Base-by-base conservation (phyloP, 176 grass and related monocot genomes). In the Carex littledalei region DNA sequence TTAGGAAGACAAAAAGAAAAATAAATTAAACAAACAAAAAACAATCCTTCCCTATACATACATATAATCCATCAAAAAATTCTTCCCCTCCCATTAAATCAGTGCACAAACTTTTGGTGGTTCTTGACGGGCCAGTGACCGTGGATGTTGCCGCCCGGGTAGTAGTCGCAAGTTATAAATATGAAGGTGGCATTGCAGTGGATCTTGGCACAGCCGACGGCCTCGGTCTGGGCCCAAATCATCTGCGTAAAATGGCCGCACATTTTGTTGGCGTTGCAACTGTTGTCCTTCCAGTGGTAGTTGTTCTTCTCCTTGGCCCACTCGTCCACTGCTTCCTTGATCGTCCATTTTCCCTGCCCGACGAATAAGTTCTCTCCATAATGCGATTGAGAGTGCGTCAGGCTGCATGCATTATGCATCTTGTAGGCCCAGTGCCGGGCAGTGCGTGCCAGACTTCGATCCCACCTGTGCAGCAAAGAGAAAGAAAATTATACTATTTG, bases 211-310 rank as follows among this genome's bases (percentile, higher is more conserved):
- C 92, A 91, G 1, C 92, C 87, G 7, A 94, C 81, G 22, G 41
- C 21, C 78, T 82, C 18, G 0, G 89, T 91, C 11, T 81, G 61
- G 67, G 75, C 84, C 92, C 92, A 91, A 0, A 94, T 86, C 11
- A 94, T n/a, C 62, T 86, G 85, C 4, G 81, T 91, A 83, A 94
- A 94, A 81, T 91, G 92, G 2, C 89, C 89, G 71, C 92, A 94
- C 54, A 87, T 75, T 49, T 87, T 58, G 7, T 84, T 86, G 0
- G 92, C 78, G 6, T 72, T 15, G 84, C 92, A 94, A 9, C 69
- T 54, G 77, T 87, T 84, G 4, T 66, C 54, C 10, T 63, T 73
- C 85, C 87, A 87, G 78, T 89, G 81, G 81, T 85, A 94, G 89
- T 39, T 61, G 67, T 79, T n/a, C 3, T 20, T 22, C 78, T 91